Evolutionary conservation across 2,329 filamentous ascomycete species (phyloP), one percentile per base, ranked within the genome.

Genomic region (Ciborinia camelliae): DNA sequence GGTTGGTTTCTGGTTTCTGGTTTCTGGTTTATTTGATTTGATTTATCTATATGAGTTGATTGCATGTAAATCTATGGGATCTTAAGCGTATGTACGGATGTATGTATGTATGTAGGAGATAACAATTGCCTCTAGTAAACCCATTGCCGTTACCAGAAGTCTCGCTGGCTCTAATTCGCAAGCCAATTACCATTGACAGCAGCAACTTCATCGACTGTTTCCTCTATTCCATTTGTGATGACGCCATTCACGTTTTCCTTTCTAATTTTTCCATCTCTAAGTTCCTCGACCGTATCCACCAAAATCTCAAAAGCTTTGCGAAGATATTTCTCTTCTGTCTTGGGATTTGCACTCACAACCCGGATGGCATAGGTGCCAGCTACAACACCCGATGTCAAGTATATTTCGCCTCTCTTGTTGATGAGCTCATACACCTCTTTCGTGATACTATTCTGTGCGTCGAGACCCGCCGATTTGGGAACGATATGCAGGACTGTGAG

Each of bases 371-470:
- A 91, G 26, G 86, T 81, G 0, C 86, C 90, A 10, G 85, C 86
- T 15, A 96, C 82, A 5, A 92, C 84, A 1, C 88, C 90, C 50
- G 87, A 89, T 0, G 92, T 97, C 30, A 97, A 79, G 77, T 91
- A 97, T 64, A 96, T 90, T 76, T 91, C 86, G 1, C 91, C 91
- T 9, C 84, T 80, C 3, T 81, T 80, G 71, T 96, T 94, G 35
- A 97, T 83, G 30, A 80, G 76, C 72, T 95, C 90, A 71, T 91
- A 94, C 15, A 96, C 84, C 63, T 83, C 81, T 76, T 89, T 89
- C 0, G 92, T 96, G 14, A 90, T 73, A 26, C 77, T 79, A 70
- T 95, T 92, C 15, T 84, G 82, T 66, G 83, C 81, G 63, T 85
- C 82, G n/a, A 65, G 65, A 32, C 73, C 73, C 35, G 57, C 66